Percentiles rank a stretch among this genome's conserved stretches.
Evolutionary conservation across 2,329 filamentous ascomycete species (phyloP).

Genomic region (Neonectria neomacrospora): DNA sequence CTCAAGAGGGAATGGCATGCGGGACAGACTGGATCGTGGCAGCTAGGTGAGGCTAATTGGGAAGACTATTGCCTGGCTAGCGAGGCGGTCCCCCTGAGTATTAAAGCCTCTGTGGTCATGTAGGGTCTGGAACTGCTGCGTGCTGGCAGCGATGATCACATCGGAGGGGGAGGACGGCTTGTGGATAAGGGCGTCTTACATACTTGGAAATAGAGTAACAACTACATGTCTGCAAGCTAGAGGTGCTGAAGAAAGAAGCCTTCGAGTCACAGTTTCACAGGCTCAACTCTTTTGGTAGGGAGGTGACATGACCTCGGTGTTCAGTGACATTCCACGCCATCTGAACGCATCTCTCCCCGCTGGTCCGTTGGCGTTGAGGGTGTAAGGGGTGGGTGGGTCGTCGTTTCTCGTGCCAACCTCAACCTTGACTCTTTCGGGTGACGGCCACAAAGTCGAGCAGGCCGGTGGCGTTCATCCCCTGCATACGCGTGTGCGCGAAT

Average conservation of each 20-base stretch:
- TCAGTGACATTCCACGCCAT: not conserved
- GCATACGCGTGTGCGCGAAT: not conserved
- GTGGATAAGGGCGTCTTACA: not conserved
- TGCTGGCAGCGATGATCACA: not conserved
- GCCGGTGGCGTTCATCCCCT: not conserved
- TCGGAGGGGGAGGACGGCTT: not conserved
- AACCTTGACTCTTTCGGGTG: not conserved
- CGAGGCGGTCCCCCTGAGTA: not conserved
- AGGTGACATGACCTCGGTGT: not conserved
- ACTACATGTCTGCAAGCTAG: not conserved
- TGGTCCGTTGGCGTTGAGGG: not conserved
- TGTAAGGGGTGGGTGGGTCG: not conserved
- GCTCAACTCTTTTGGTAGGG: not conserved
- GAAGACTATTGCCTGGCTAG: not conserved
- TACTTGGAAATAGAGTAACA: not conserved
- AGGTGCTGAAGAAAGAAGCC: not conserved
- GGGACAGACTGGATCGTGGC: not conserved
- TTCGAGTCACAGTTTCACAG: not conserved
- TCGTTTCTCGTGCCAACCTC: not conserved
- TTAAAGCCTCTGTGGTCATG: not conserved
- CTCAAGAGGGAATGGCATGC: not conserved
- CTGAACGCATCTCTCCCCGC: not conserved
- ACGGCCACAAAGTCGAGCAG: not conserved
- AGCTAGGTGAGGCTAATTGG: not conserved
- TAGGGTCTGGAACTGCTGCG: not conserved